Conservation (phyloP, 441 rosid species). For the Erodium moschatum region DNA sequence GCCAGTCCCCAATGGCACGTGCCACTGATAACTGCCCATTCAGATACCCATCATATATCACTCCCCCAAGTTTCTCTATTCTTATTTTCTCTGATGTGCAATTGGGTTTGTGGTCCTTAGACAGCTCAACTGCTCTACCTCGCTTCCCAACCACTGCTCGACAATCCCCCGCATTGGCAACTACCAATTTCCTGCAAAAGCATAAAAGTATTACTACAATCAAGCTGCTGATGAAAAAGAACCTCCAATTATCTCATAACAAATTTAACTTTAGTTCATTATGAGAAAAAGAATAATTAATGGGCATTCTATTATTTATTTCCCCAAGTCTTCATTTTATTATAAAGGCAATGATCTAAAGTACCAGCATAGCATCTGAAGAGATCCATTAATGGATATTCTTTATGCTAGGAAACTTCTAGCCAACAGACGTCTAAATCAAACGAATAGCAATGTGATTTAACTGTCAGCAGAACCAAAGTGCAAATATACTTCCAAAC, state of each 20-base stretch:
- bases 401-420: neutral
- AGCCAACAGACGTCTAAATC: neutral
- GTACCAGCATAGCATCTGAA: neutral
- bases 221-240: too few species aligned
- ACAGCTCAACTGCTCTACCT: constrained; percentile 58
- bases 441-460: neutral
- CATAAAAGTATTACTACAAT: neutral
- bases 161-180: constrained; percentile 71
- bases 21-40: constrained; percentile 69
- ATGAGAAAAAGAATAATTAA: too few species aligned
- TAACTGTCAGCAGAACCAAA: neutral
- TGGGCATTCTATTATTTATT: too few species aligned
- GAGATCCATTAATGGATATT: neutral
- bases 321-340: neutral
- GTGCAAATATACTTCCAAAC: neutral
- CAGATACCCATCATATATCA: constrained; percentile 64
- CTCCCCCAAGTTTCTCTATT: constrained; percentile 60
- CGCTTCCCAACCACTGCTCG: constrained; percentile 62
- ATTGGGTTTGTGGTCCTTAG: constrained; percentile 67
- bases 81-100: constrained; percentile 50
- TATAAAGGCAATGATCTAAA: neutral
- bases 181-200: constrained; percentile 52
- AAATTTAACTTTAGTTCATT: too few species aligned
- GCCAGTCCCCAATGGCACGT: constrained; percentile 92
- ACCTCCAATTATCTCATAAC: too few species aligned